These are phyloP conservation scores for Aspergillus leporis DNA, from an alignment of 495 filamentous ascomycete species.

Conservation along the genomic window DNA sequence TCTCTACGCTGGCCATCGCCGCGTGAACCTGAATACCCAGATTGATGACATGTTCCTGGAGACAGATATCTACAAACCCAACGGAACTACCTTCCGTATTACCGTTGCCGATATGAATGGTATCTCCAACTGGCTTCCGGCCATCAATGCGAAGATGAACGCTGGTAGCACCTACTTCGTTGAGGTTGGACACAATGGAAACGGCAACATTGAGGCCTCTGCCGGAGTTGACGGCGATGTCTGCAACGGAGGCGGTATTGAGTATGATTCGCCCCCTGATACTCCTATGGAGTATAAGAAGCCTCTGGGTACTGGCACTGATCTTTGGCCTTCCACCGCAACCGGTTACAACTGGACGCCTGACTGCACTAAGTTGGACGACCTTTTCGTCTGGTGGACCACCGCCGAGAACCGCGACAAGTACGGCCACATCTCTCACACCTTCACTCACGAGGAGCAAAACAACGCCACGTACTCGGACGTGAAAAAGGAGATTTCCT, in stretches of 20 bases:
- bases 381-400: constrained; percentile 52
- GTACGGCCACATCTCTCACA: constrained; percentile 61
- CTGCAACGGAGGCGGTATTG: constrained; percentile 39
- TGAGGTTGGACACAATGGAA: constrained; percentile 62
- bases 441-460: constrained; percentile 60
- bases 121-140: constrained; percentile 50
- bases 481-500: constrained; percentile 56
- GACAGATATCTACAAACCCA: constrained; percentile 54
- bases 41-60: constrained; percentile 65
- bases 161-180: constrained; percentile 55
- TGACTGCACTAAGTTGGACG: constrained; percentile 49
- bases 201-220: constrained; percentile 57
- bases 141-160: constrained; percentile 54
- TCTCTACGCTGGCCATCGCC: constrained; percentile 55
- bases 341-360: constrained; percentile 48
- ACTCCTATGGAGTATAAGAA: constrained; percentile 58
- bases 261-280: constrained; percentile 39
- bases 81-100: constrained; percentile 49
- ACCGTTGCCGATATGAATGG: constrained; percentile 48
- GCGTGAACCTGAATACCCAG: constrained; percentile 59
- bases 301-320: constrained; percentile 55
- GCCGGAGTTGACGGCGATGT: constrained; percentile 32
- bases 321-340: constrained; percentile 53
- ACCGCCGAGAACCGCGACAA: constrained; percentile 47
- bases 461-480: constrained; percentile 63